A percentile compares a stretch with the other conserved stretches of the same genome.
phyloP scores from a whole-genome alignment of 2,329 filamentous ascomycete species.

The Colletotrichum tabaci region DNA sequence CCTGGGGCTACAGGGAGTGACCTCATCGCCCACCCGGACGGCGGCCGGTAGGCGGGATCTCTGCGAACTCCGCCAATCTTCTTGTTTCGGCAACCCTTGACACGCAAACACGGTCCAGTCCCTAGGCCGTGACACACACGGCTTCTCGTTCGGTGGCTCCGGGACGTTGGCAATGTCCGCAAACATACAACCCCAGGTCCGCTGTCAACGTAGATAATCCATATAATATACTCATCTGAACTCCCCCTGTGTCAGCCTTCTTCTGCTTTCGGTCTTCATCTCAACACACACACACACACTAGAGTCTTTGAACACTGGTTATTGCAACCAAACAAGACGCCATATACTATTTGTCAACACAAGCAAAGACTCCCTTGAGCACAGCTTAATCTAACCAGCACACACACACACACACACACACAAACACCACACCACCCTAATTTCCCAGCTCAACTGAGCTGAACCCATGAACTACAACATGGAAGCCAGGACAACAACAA shows the following conservation, averaged over 20 bases:
- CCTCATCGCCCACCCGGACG: constrained; percentile 24
- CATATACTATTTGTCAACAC: background rate
- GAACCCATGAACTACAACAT: constrained; percentile 17
- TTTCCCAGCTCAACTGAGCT: constrained; percentile 21
- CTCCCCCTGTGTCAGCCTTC: background rate
- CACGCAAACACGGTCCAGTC: background rate
- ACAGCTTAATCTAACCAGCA: too few relatives aligned
- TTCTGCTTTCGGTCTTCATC: background rate
- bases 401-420: too few relatives aligned
- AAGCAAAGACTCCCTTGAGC: too few relatives aligned
- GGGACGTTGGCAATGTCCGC: constrained; percentile 24
- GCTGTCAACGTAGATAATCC: background rate
- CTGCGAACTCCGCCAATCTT: constrained; percentile 31
- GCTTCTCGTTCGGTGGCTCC: constrained; percentile 19
- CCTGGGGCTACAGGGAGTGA: constrained; percentile 19
- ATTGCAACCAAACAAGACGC: background rate
- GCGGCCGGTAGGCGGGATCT: constrained; percentile 31
- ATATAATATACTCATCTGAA: constrained; percentile 28
- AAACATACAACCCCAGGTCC: background rate
- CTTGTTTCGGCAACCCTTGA: constrained; percentile 5
- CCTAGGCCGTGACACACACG: background rate
- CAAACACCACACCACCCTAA: background rate
- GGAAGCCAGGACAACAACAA: constrained; percentile 17
- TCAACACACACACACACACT: background rate
- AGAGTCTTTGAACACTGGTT: constrained; percentile 7